These are phyloP conservation scores for Cryptococcus neoformans DNA, from an alignment of 1,284 basidiomycete species.

Conservation along the genomic window DNA sequence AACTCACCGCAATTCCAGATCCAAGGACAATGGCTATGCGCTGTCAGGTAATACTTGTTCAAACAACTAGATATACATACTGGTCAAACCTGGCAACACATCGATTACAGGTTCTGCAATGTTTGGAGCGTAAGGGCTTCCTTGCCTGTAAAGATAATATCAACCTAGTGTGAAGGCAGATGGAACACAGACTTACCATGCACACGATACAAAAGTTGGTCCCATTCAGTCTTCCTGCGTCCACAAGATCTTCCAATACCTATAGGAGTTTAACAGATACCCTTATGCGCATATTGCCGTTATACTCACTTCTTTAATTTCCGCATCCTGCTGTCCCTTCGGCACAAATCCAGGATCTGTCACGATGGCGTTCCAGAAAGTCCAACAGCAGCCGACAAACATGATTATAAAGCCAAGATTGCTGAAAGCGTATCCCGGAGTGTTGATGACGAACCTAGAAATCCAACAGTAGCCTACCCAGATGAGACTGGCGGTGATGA, in stretches of 20 bases:
- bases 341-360: conserved; percentile 90
- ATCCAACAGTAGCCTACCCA: conserved; percentile 86
- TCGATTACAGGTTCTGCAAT: conserved; percentile 87
- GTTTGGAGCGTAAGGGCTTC: conserved; percentile 90
- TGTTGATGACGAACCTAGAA: conserved; percentile 51
- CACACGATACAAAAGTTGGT: conserved; percentile 95
- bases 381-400: conserved; percentile 72
- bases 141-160: conserved; percentile 57
- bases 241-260: conserved; percentile 86
- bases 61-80: conserved; percentile 54
- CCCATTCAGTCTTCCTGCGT: conserved; percentile 83
- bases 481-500: conserved; percentile 79
- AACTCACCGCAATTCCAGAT: conserved; percentile 93
- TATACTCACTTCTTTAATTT: conserved; percentile 61
- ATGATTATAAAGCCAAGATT: conserved; percentile 72
- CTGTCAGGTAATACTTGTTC: conserved; percentile 1
- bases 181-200: conserved; percentile 55
- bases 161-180: neutral
- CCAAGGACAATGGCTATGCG: conserved; percentile 89
- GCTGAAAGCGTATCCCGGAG: conserved; percentile 67
- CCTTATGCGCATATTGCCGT: conserved; percentile 46
- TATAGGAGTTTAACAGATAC: conserved; percentile 33
- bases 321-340: conserved; percentile 67
- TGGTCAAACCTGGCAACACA: conserved; percentile 90
- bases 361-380: conserved; percentile 83